phyloP scores from a whole-genome alignment of 2,329 filamentous ascomycete species.

The Sphaceloma murrayae region DNA sequence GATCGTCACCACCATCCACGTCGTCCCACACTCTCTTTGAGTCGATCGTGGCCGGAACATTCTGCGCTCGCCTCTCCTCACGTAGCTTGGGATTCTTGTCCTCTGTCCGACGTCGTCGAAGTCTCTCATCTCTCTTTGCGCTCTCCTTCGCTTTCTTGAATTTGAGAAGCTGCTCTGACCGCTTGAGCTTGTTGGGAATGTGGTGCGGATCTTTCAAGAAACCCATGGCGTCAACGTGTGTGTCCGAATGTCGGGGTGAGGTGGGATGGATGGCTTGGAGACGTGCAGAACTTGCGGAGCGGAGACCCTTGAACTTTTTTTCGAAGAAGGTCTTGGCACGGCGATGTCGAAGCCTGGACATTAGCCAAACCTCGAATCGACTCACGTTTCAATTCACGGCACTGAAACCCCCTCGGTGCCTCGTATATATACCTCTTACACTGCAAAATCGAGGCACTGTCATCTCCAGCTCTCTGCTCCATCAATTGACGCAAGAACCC shows the following conservation, averaged over 20 bases:
- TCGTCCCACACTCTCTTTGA: constrained; percentile 81
- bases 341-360: not conserved
- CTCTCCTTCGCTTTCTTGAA: constrained; percentile 69
- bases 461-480: not conserved
- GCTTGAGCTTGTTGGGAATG: constrained; percentile 53
- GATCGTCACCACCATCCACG: constrained; percentile 33
- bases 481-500: not conserved
- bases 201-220: constrained; percentile 25
- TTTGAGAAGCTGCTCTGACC: constrained; percentile 68
- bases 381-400: constrained; percentile 11
- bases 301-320: constrained; percentile 25
- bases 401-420: not conserved
- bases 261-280: too few species aligned
- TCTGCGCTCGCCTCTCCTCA: constrained; percentile 62
- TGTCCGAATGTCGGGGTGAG: too few species aligned
- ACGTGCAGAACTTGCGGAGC: too few species aligned
- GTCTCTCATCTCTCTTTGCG: constrained; percentile 64
- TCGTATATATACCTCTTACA: not conserved
- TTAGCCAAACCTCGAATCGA: not conserved
- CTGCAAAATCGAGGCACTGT: not conserved
- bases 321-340: constrained; percentile 12
- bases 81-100: constrained; percentile 68
- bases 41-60: constrained; percentile 73
- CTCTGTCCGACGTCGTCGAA: constrained; percentile 75
- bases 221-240: constrained; percentile 26